Evolutionary conservation across 495 filamentous ascomycete genomes (phyloP).

Genomic region (Penicillium alfredii): DNA sequence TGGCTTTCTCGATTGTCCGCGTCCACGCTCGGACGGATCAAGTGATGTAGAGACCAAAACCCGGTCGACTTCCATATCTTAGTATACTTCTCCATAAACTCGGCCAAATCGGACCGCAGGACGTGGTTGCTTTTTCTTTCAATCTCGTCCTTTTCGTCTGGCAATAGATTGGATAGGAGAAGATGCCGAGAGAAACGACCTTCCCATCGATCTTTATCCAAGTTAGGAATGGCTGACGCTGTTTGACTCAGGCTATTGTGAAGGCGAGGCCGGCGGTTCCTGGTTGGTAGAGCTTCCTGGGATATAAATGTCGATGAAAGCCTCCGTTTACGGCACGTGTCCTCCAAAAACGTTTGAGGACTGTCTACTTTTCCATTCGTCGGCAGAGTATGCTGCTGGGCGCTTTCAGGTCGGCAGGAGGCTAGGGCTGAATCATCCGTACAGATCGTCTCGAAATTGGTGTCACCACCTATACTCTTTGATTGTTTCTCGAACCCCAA

Average conservation of each 20-base stretch:
- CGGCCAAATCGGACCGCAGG: constrained; percentile 10
- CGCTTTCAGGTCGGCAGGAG: too few relatives aligned
- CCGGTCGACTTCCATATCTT: constrained; percentile 9
- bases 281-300: too few relatives aligned
- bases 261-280: too few relatives aligned
- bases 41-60: constrained; percentile 7
- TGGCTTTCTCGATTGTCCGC: constrained; percentile 13
- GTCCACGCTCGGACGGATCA: constrained; percentile 7
- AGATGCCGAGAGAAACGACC: constrained; percentile 9
- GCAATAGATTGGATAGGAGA: constrained; percentile 6
- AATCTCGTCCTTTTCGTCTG: constrained; percentile 8
- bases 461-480: constrained; percentile 3
- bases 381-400: too few relatives aligned
- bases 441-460: too few relatives aligned
- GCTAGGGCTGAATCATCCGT: too few relatives aligned
- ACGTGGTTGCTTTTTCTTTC: constrained; percentile 8
- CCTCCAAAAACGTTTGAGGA: too few relatives aligned
- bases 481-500: background rate
- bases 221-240: constrained; percentile 1
- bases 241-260: too few relatives aligned
- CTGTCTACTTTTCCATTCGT: too few relatives aligned
- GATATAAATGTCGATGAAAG: too few relatives aligned
- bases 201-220: constrained; percentile 9
- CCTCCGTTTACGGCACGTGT: too few relatives aligned
- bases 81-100: constrained; percentile 9